These are phyloP conservation scores for Corymbia citriodora DNA, from an alignment of 441 rosid species.

Conservation along the genomic window DNA sequence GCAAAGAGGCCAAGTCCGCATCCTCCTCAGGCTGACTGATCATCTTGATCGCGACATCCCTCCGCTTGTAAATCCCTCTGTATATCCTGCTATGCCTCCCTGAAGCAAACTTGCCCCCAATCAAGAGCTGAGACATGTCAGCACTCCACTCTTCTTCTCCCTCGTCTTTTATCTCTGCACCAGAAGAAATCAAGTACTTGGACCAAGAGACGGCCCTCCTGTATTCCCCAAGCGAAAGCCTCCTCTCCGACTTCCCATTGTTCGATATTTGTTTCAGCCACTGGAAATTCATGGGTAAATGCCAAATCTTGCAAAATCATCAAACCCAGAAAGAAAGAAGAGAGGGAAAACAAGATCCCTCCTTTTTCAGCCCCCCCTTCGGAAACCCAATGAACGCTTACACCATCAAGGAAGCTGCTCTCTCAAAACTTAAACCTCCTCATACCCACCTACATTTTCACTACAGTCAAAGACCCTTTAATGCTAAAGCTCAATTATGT, in stretches of 20 bases:
- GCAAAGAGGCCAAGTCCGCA: slow-evolving; percentile 44
- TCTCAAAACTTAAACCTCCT: background rate
- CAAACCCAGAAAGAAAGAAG: slow-evolving; percentile 3
- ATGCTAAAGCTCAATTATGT: background rate
- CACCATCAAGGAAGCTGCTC: background rate
- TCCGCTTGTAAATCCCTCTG: slow-evolving; percentile 64
- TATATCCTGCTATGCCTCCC: slow-evolving; percentile 80
- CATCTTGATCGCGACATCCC: slow-evolving; percentile 71
- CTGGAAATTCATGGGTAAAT: slow-evolving; percentile 42
- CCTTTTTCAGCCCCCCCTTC: background rate
- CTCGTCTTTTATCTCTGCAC: slow-evolving; percentile 71
- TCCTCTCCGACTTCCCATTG: slow-evolving; percentile 46
- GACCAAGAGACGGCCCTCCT: slow-evolving; percentile 72
- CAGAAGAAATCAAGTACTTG: slow-evolving; percentile 70
- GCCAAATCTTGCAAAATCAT: slow-evolving; percentile 21
- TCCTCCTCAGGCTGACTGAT: slow-evolving; percentile 77
- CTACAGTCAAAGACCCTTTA: background rate
- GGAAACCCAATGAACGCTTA: slow-evolving; percentile 5
- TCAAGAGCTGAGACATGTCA: slow-evolving; percentile 67
- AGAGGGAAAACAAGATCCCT: background rate
- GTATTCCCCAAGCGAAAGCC: slow-evolving; percentile 68
- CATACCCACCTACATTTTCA: background rate
- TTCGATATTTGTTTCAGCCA: slow-evolving; percentile 55
- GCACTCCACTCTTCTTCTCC: slow-evolving; percentile 76
- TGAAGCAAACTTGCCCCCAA: slow-evolving; percentile 67